Base-by-base conservation (phyloP, 2,329 filamentous ascomycete genomes). In the Xylaria sp. region DNA sequence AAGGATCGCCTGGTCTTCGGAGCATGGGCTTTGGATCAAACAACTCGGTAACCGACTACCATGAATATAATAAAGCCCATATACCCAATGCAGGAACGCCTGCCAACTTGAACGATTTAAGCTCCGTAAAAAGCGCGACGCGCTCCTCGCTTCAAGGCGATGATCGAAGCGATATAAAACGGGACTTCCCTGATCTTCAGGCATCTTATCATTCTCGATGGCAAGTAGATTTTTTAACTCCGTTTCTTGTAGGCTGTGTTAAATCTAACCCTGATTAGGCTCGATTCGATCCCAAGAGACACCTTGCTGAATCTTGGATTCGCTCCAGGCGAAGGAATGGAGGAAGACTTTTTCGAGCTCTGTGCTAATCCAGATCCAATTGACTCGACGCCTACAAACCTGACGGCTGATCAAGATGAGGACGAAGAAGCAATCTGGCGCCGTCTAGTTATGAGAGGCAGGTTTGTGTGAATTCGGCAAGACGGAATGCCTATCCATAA, bases 361-460 rank as follows among this genome's bases (percentile, higher is more conserved):
- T 75, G 73, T 54, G 71, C 73, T 38, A 74, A 75, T 52, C 71
- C 73, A 11, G 73, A 75, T 35, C 73, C 73, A 15, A 66, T 74
- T 13, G 70, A 74, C 7, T 68, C 66, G 33, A 68, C 70, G 1
- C 68, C 58, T 15, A 58, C 68, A 7, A 65, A 68, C 17, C 62
- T 66, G 2, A 66, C 70, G 10, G 62, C 49, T 44, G 67, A 71
- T 27, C 71, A 74, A 44, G 66, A 70, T 54, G 73, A 75, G 53
- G 73, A 75, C 31, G 72, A 75, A 63, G 72, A 75, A 51, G 71
- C 68, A 15, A 66, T 75, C 11, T 75, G 73, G 73, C 72, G 72
- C 27, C 71, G 73, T 41, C 62, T 75, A 46, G 72, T 75, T 21
- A 72, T 75, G 73, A 67, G 68, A 29, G 73, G 73, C 8, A 68